Percentiles rank a stretch among this genome's conserved stretches.
Conservation (phyloP, 1,284 basidiomycete species). For the Trichosporon asahii region DNA sequence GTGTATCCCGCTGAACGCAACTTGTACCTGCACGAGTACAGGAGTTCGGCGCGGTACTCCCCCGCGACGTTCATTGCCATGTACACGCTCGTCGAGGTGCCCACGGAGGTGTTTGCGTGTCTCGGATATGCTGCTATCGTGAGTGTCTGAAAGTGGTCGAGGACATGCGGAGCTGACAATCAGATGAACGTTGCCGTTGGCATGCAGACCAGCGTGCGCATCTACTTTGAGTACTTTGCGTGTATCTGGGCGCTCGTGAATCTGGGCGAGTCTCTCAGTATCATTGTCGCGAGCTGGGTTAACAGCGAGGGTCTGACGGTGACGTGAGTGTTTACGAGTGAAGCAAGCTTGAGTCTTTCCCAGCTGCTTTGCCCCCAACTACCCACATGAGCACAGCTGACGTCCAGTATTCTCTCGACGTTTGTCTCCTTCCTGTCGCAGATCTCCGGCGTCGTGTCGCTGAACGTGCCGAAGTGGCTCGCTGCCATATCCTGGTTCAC, state of each 20-base stretch:
- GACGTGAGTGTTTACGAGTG: conserved; percentile 25
- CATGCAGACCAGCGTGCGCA: conserved; percentile 50
- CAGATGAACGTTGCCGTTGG: conserved; percentile 53
- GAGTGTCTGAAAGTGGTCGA: conserved; percentile 11
- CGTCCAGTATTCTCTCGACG: conserved; percentile 47
- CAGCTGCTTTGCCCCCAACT: too few relatives aligned
- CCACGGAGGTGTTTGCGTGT: conserved; percentile 46
- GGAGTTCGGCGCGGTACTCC: conserved; percentile 50
- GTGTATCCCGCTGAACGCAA: conserved; percentile 53
- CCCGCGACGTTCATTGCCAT: conserved; percentile 51
- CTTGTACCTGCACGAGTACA: conserved; percentile 53
- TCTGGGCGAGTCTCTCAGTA: conserved; percentile 50
- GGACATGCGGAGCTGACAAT: not conserved
- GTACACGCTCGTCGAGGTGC: conserved; percentile 53
- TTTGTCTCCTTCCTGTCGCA: conserved; percentile 43
- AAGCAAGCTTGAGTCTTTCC: too few relatives aligned
- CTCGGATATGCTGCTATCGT: conserved; percentile 38
- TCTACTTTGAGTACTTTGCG: conserved; percentile 53
- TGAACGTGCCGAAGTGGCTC: conserved; percentile 51
- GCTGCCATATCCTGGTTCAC: conserved; percentile 46
- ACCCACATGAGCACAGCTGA: too few relatives aligned
- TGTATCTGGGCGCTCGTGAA: conserved; percentile 49
- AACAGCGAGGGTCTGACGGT: conserved; percentile 39
- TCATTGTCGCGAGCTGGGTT: conserved; percentile 41
- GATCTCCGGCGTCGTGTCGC: conserved; percentile 51